Conservation (phyloP, 768 basidiomycete species). For the Cyclocybe cylindracea region DNA sequence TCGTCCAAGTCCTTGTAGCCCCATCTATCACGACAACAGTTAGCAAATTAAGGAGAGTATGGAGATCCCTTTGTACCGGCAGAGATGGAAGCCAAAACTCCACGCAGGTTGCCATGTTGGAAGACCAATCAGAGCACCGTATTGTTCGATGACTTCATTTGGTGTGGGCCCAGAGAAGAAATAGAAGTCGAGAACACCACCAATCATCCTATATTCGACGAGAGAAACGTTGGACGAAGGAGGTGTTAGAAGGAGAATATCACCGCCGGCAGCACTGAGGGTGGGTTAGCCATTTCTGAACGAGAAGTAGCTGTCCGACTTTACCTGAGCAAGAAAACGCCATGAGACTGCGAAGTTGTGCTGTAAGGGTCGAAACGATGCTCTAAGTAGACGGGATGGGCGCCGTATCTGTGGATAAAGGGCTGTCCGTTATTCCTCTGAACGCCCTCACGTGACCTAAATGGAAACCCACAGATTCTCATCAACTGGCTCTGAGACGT, state of each 20-base stretch:
- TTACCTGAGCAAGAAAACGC: slow-evolving; percentile 73
- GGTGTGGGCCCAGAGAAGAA: slow-evolving; percentile 69
- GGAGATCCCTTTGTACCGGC: slow-evolving; percentile 37
- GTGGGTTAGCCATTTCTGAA: not conserved
- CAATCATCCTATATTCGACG: slow-evolving; percentile 72
- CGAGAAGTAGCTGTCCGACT: not conserved
- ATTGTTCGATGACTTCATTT: slow-evolving; percentile 67
- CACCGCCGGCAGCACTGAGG: slow-evolving; percentile 63
- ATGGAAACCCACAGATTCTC: slow-evolving; percentile 55
- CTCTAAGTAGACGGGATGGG: slow-evolving; percentile 72
- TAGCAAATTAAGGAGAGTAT: not conserved
- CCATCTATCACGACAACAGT: slow-evolving; percentile 34
- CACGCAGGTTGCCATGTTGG: slow-evolving; percentile 75
- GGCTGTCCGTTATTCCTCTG: not conserved
- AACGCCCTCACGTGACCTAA: slow-evolving; percentile 14
- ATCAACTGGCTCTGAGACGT: slow-evolving; percentile 62
- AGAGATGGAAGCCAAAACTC: slow-evolving; percentile 80
- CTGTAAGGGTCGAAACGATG: slow-evolving; percentile 62
- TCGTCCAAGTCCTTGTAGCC: slow-evolving; percentile 52
- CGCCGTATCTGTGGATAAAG: slow-evolving; percentile 54
- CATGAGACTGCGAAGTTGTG: slow-evolving; percentile 61
- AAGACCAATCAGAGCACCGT: slow-evolving; percentile 63
- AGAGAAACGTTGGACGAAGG: slow-evolving; percentile 54
- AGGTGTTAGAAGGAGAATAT: slow-evolving; percentile 68
- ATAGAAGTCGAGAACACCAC: slow-evolving; percentile 79